phyloP scores from a whole-genome alignment of 306 rosid genomes.

The Albizia julibrissin region DNA sequence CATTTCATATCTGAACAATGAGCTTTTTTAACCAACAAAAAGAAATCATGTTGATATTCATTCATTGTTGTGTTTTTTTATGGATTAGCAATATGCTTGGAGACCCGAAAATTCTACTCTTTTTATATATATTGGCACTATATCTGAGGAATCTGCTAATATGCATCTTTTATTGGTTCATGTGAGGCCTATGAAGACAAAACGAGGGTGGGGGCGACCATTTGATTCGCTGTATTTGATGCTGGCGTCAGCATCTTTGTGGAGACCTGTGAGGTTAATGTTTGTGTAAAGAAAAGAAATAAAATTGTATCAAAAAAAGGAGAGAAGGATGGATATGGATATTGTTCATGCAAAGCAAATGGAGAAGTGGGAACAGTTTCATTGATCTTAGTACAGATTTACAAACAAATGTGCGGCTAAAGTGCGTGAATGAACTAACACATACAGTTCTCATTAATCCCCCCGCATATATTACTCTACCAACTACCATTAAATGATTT shows the following conservation, averaged over 20 bases:
- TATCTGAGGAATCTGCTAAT: not conserved
- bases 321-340: not conserved
- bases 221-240: not conserved
- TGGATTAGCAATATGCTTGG: not conserved
- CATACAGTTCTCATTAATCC: conserved; percentile 36
- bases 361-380: not conserved
- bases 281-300: not conserved
- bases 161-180: not conserved
- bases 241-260: not conserved
- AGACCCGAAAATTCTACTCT: not conserved
- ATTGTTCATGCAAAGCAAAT: not conserved
- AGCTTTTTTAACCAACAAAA: not conserved
- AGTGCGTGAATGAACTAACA: conserved; percentile 55
- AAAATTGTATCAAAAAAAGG: not conserved
- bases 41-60: not conserved
- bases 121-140: not conserved
- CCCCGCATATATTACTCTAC: conserved; percentile 36
- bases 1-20: not conserved
- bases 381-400: not conserved
- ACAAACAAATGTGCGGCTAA: conserved; percentile 4
- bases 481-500: conserved; percentile 50
- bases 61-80: not conserved
- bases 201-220: not conserved
- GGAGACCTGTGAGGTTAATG: not conserved
- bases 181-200: not conserved